Evolutionary conservation across 2,329 filamentous ascomycete genomes (phyloP).

Genomic region (Juglanconis juglandina): DNA sequence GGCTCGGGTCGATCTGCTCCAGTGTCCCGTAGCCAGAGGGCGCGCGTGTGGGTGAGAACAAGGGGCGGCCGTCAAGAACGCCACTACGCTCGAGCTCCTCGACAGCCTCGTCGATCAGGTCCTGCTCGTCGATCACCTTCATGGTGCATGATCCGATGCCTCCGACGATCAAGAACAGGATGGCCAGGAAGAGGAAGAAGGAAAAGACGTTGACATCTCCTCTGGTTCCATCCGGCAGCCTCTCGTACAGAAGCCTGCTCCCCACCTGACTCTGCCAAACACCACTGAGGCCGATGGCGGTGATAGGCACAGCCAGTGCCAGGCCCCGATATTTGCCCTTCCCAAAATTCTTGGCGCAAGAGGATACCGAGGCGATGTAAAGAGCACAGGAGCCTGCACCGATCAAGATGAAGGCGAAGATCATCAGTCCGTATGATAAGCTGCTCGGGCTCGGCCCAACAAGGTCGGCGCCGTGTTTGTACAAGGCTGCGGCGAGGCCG

Average conservation of each 20-base stretch:
- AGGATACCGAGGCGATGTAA: conserved; percentile 89
- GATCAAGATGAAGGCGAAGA: conserved; percentile 77
- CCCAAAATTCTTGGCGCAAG: conserved; percentile 97
- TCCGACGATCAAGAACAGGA: conserved; percentile 68
- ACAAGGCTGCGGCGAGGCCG: conserved; percentile 75
- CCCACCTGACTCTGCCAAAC: conserved; percentile 95
- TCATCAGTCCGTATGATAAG: conserved; percentile 79
- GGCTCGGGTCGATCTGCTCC: conserved; percentile 35
- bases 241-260: conserved; percentile 72
- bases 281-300: conserved; percentile 86
- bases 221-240: conserved; percentile 56
- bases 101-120: conserved; percentile 84
- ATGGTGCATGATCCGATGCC: conserved; percentile 71
- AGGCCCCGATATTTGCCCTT: conserved; percentile 82
- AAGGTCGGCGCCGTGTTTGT: conserved; percentile 46
- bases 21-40: conserved; percentile 57
- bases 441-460: conserved; percentile 42
- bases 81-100: conserved; percentile 90
- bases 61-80: conserved; percentile 69
- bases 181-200: conserved; percentile 82
- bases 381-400: conserved; percentile 82
- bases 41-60: conserved; percentile 55
- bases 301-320: conserved; percentile 85
- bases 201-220: conserved; percentile 71
- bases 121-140: conserved; percentile 76